Percentiles rank a stretch among this genome's conserved stretches.
phyloP scores from a whole-genome alignment of 139 green algal genomes.

The Chlorella sp. region DNA sequence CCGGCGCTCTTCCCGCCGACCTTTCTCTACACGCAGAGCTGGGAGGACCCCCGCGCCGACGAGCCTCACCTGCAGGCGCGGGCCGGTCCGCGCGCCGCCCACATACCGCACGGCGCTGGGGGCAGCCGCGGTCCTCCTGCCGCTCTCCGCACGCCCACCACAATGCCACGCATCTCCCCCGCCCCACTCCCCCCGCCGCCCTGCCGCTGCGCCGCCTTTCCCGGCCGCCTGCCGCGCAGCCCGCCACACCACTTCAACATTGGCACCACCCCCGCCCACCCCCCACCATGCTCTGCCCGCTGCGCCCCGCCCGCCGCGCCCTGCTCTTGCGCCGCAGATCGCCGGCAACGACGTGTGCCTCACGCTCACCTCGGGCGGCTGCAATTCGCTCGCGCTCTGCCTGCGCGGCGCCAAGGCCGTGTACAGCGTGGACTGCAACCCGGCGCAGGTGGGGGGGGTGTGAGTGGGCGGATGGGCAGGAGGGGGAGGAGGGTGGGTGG shows the following conservation, averaged over 20 bases:
- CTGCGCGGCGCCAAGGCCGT: constrained; percentile 85
- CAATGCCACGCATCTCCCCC: too few relatives aligned
- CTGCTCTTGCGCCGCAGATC: constrained; percentile 71
- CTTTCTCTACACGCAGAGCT: constrained; percentile 98
- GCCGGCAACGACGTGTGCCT: constrained; percentile 83
- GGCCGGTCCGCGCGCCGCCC: neutral
- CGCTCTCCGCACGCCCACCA: too few relatives aligned
- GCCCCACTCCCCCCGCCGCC: neutral
- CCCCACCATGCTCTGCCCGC: too few relatives aligned
- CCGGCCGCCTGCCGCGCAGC: too few relatives aligned
- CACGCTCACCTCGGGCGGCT: constrained; percentile 96
- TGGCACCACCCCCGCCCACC: too few relatives aligned
- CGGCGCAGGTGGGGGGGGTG: constrained; percentile 89
- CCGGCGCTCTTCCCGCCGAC: constrained; percentile 93
- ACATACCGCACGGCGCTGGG: too few relatives aligned
- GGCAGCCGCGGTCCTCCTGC: too few relatives aligned
- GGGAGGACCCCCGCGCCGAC: constrained; percentile 88
- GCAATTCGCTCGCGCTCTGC: constrained; percentile 96
- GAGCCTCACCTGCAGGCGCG: constrained; percentile 41
- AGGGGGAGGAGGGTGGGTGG: constrained; percentile 94
- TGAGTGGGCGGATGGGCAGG: too few relatives aligned
- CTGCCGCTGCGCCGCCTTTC: too few relatives aligned
- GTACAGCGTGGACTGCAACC: constrained; percentile 97
- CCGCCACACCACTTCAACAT: too few relatives aligned
- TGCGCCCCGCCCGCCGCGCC: too few relatives aligned